Percentiles rank a stretch among this genome's conserved stretches.
These are phyloP conservation scores for Xylaria sp. DNA, from an alignment of 2,329 filamentous ascomycete species.

Conservation along the genomic window DNA sequence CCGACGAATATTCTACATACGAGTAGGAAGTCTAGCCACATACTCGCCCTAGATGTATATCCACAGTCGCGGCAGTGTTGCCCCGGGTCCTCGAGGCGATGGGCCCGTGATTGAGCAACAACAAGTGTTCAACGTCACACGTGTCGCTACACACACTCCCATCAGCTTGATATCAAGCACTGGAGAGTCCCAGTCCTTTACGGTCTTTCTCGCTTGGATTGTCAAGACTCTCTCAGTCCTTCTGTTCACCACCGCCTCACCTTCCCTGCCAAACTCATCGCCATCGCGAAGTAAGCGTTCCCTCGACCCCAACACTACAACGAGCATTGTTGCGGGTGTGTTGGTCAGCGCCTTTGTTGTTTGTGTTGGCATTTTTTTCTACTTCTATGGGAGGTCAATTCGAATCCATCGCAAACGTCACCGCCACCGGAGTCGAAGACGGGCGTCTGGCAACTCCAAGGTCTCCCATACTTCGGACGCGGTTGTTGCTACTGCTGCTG, in stretches of 20 bases:
- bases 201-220: slow-evolving; percentile 5
- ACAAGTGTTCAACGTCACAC: slow-evolving; percentile 3
- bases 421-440: slow-evolving; percentile 12
- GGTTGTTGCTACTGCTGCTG: neutral
- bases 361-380: slow-evolving; percentile 13
- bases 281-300: slow-evolving; percentile 11
- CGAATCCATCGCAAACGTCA: slow-evolving; percentile 13
- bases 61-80: slow-evolving; percentile 3
- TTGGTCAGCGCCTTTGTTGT: slow-evolving; percentile 17
- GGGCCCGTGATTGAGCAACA: slow-evolving; percentile 5
- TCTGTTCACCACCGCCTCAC: neutral
- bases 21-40: neutral
- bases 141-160: slow-evolving; percentile 4
- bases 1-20: neutral
- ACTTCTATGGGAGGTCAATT: slow-evolving; percentile 15
- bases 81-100: slow-evolving; percentile 10
- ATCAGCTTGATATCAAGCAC: neutral
- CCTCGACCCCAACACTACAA: slow-evolving; percentile 13
- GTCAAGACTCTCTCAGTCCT: neutral
- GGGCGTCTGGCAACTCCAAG: slow-evolving; percentile 15
- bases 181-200: neutral
- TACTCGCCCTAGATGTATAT: slow-evolving; percentile 19
- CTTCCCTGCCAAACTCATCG: neutral
- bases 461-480: slow-evolving; percentile 15
- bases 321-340: slow-evolving; percentile 19